These are phyloP conservation scores for Aspergillus sp. DNA, from an alignment of 2,329 filamentous ascomycete genomes.

Conservation along the genomic window DNA sequence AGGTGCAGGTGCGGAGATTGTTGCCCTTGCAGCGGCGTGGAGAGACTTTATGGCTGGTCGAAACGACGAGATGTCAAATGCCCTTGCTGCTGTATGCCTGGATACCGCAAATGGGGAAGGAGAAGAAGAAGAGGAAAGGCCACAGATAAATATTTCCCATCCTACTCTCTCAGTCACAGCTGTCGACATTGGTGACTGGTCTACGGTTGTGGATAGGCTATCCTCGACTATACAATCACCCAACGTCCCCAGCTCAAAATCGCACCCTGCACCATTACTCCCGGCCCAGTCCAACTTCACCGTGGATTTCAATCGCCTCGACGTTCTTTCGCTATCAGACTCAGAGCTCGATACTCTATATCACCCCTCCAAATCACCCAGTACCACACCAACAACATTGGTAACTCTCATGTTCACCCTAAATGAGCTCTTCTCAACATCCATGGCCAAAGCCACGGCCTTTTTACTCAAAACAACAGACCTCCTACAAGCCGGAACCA, in stretches of 20 bases:
- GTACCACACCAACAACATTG: conserved; percentile 47
- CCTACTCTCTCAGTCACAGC: conserved; percentile 58
- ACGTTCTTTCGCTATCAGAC: conserved; percentile 53
- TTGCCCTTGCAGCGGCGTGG: conserved; percentile 62
- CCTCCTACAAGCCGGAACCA: conserved; percentile 59
- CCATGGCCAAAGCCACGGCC: conserved; percentile 73
- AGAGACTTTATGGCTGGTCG: conserved; percentile 38
- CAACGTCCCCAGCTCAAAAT: conserved; percentile 33
- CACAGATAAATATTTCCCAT: background rate
- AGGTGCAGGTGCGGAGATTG: conserved; percentile 69
- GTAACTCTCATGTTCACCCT: conserved; percentile 91
- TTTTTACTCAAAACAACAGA: conserved; percentile 74
- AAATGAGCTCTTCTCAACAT: conserved; percentile 88
- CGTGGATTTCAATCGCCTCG: conserved; percentile 53
- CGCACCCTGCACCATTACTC: conserved; percentile 37
- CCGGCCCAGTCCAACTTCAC: conserved; percentile 22
- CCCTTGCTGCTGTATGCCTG: conserved; percentile 18
- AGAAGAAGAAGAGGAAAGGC: background rate
- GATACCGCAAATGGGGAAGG: background rate
- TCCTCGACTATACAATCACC: conserved; percentile 55
- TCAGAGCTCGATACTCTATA: conserved; percentile 45
- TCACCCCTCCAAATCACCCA: conserved; percentile 8
- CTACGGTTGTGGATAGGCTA: conserved; percentile 63
- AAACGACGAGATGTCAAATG: conserved; percentile 9
- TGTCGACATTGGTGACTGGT: conserved; percentile 86